phyloP scores from a whole-genome alignment of 2,329 filamentous ascomycete species.

The Beauveria sp. region DNA sequence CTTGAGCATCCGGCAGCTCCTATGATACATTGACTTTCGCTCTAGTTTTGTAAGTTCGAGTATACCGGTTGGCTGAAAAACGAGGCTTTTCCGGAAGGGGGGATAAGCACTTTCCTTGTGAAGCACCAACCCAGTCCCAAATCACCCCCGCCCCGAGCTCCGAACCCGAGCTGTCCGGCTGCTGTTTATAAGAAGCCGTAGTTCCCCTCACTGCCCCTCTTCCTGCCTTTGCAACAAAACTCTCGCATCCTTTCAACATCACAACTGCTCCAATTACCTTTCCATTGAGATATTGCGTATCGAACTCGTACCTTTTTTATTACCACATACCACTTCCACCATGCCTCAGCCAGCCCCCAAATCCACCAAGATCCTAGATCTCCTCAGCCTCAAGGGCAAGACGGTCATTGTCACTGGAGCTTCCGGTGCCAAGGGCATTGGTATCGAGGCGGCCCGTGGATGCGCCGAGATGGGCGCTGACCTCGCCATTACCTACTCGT shows the following conservation, averaged over 20 bases:
- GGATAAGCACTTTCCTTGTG: background rate
- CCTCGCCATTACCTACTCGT: slow-evolving; percentile 64
- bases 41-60: background rate
- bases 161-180: background rate
- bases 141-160: background rate
- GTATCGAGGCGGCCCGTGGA: slow-evolving; percentile 60
- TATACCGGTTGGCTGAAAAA: background rate
- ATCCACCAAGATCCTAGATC: slow-evolving; percentile 51
- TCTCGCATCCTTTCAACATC: background rate
- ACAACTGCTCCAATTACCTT: background rate
- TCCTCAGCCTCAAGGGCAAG: slow-evolving; percentile 67
- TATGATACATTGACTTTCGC: slow-evolving; percentile 10
- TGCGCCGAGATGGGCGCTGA: slow-evolving; percentile 65
- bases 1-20: background rate
- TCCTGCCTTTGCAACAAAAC: background rate
- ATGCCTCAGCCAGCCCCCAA: slow-evolving; percentile 54
- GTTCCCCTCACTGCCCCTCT: background rate
- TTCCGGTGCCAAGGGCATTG: slow-evolving; percentile 63
- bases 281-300: background rate
- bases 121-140: background rate
- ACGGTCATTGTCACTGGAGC: slow-evolving; percentile 65
- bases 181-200: slow-evolving; percentile 4
- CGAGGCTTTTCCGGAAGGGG: background rate
- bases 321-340: slow-evolving; percentile 4
- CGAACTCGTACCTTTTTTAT: background rate